phyloP scores from a whole-genome alignment of 1,284 basidiomycete species.

The Wolfiporia cocos region DNA sequence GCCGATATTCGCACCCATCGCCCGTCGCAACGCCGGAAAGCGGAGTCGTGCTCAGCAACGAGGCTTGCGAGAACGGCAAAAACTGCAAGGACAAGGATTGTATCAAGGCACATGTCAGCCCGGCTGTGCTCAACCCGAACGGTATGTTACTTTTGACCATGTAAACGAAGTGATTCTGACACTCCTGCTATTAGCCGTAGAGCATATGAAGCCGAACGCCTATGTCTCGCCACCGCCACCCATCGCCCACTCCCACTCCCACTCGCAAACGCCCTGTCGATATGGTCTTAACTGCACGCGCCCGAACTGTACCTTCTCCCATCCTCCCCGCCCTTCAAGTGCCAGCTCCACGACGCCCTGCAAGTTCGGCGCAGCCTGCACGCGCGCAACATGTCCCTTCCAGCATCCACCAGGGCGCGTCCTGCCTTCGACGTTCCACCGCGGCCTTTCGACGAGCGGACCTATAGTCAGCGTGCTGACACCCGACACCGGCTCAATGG shows the following conservation, averaged over 20 bases:
- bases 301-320: slow-evolving; percentile 69
- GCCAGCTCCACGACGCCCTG: slow-evolving; percentile 46
- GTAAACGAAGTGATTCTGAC: slow-evolving; percentile 1
- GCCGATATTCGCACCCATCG: slow-evolving; percentile 86
- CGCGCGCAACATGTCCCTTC: slow-evolving; percentile 68
- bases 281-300: slow-evolving; percentile 73
- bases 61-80: slow-evolving; percentile 81
- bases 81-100: slow-evolving; percentile 90
- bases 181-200: slow-evolving; percentile 26
- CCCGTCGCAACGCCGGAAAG: slow-evolving; percentile 88
- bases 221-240: slow-evolving; percentile 18
- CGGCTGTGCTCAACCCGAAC: slow-evolving; percentile 62
- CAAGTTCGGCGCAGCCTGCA: slow-evolving; percentile 74
- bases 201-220: slow-evolving; percentile 35
- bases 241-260: slow-evolving; percentile 15
- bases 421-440: slow-evolving; percentile 70
- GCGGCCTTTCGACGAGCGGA: slow-evolving; percentile 54
- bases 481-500: slow-evolving; percentile 62
- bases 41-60: slow-evolving; percentile 89
- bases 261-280: slow-evolving; percentile 52
- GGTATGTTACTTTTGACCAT: slow-evolving; percentile 32
- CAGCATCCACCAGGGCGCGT: slow-evolving; percentile 78
- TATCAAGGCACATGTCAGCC: slow-evolving; percentile 83
- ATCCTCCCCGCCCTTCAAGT: slow-evolving; percentile 29
- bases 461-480: slow-evolving; percentile 53